Base-by-base conservation (phyloP, 2,329 filamentous ascomycete genomes). In the Pseudogymnoascus sp. region DNA sequence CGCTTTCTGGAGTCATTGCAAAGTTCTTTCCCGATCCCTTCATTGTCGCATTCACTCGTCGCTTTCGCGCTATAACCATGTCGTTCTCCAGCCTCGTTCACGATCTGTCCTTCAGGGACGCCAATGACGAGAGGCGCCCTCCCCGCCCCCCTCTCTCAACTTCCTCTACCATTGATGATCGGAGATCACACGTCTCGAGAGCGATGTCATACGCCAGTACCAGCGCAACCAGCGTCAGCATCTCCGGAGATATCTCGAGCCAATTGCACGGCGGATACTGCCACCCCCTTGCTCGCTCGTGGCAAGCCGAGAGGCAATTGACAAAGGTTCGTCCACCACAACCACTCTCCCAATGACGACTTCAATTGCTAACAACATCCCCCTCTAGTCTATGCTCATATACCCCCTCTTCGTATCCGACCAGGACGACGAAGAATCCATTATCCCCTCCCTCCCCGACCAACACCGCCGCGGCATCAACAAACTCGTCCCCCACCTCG, bases 351-450 rank as follows among this genome's bases (percentile, higher is more conserved):
- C 14, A 26, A 45, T 21, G 21, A 29, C 49, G 23, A 37, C 31
- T 33, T 35, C 37, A 60, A 60, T 38, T 39, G 37, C 38, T 8
- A 61, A 59, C 52, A 38, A 26, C 35, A 33, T 33, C 12, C 12
- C 16, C 11, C 38, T 16, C 2, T 70, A 96, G 91, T 94, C 92
- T 38, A 97, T 97, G 94, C 88, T 99, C 71, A 97, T 99, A 72
- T 97, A 95, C 77, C 94, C 94, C 11, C 83, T 99, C 68, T 99
- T 99, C 79, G 85, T 99, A 67, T 96, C 94, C 71, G 94, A 99
- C 76, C 85, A 90, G 72, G 90, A 93, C 37, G 91, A 97, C 71
- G 93, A 97, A 78, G 90, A 97, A 78, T 89, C 88, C 12, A 81
- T 89, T 14, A 95, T 99, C 63, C 88, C 92, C 60, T 96, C 92